phyloP scores from a whole-genome alignment of 106 monocot genomes.

The Dioscorea dumetorum region DNA sequence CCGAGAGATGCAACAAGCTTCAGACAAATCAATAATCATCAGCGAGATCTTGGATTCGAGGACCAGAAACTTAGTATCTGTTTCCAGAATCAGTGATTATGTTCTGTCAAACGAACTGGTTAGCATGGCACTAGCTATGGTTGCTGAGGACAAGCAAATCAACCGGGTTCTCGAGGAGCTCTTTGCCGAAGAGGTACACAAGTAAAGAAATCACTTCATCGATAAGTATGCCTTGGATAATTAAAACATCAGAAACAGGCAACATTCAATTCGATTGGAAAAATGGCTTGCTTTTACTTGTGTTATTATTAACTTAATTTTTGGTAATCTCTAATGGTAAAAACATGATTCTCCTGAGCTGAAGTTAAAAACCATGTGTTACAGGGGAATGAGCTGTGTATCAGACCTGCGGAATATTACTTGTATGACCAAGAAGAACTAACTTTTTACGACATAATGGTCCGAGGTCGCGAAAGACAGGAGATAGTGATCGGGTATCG shows the following conservation, averaged over 20 bases:
- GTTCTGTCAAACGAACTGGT: conserved; percentile 93
- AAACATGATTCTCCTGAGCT: too few relatives aligned
- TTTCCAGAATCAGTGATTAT: conserved; percentile 93
- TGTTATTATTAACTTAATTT: too few relatives aligned
- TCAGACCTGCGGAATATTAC: conserved; percentile 77
- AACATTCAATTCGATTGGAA: too few relatives aligned
- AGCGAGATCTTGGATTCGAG: conserved; percentile 93
- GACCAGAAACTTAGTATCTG: conserved; percentile 93
- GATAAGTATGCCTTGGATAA: too few relatives aligned
- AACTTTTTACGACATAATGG: conserved; percentile 84
- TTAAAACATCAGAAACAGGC: too few relatives aligned
- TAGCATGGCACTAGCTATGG: conserved; percentile 97
- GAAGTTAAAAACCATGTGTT: background rate
- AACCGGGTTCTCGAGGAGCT: conserved; percentile 93
- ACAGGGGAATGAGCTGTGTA: conserved; percentile 91
- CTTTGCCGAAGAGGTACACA: conserved; percentile 81
- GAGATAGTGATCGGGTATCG: conserved; percentile 93
- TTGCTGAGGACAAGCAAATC: conserved; percentile 96
- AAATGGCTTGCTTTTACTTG: too few relatives aligned
- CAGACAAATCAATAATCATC: conserved; percentile 89
- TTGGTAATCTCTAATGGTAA: too few relatives aligned
- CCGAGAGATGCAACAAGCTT: conserved; percentile 92
- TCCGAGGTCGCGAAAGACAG: conserved; percentile 53
- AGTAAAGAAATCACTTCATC: too few relatives aligned
- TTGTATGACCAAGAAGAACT: conserved; percentile 84